Base-by-base conservation (phyloP, 2,329 filamentous ascomycete genomes). In the Phyllosticta paracitricarpa region DNA sequence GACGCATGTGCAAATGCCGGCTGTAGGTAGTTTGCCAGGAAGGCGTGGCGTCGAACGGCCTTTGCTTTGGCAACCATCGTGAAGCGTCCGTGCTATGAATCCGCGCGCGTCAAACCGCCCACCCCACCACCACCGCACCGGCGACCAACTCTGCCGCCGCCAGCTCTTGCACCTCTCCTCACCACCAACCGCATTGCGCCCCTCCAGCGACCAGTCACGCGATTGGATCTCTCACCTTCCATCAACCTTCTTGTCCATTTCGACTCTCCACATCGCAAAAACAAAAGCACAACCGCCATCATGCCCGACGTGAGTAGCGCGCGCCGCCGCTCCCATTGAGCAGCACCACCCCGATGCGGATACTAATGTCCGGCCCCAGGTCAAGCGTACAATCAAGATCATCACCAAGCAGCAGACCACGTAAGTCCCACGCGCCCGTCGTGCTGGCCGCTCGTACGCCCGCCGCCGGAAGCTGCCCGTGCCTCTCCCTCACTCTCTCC, bases 371-470 rank as follows among this genome's bases (percentile, higher is more conserved):
- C 8, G 17, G 58, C 28, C n/a, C 59, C 68, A 89, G 86, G 77
- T 87, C 70, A 89, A 97, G 83, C 86, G 94, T 71, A 89, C 85
- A 72, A 82, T 99, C 77, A 95, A 93, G 84, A 85, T 99, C 78
- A 83, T 97, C 68, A 97, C 94, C 58, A 87, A 94, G 79, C 93
- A 97, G 77, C 84, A 86, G 73, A 84, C 91, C 76, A 89, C 91
- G 91, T 95, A 84, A 77, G 88, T 83, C 55, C 63, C 33, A 14
- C 51, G 51, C 28, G 22, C 17, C 24, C 25, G 12, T 26, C 56
- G 48, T 56, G 12, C 48, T 24, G 48, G 28, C 33, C 17, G 17
- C 58, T 22, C 28, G n/a, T 33, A 10, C 19, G 19, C n/a, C 40
- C 14, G 40, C 17, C 40, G 40, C 40, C 40, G 40, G n/a, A 48